Evolutionary conservation across 108 stramenopile species (phyloP), one percentile per base, ranked within the genome.

Genomic region (Fragilaria crotonensis): DNA sequence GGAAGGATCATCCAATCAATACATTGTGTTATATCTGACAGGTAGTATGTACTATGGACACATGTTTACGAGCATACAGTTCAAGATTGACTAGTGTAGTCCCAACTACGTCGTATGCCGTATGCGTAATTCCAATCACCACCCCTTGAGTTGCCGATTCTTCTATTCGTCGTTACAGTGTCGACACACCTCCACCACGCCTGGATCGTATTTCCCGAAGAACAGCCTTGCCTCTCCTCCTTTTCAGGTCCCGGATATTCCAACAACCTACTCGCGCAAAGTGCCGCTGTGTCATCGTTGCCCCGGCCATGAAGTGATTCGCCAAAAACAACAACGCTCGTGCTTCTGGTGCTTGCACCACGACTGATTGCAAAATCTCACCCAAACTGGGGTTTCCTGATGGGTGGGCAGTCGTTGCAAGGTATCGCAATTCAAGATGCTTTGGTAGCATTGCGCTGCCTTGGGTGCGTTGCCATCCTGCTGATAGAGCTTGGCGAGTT

Each of bases 191-290:
- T 41, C 36, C 36, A 41, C 23, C 28, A 26, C 31, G 54, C 19
- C 68, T 52, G 2, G 78, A 78, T 19, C 95, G 76, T 32, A 97
- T 81, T 57, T 95, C 97, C 52, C 93, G 71, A n/a, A 96, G 64
- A 54, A 96, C 55, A 2, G 87, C 84, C 66, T 94, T 89, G n/a
- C 29, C 94, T 95, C 61, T 94, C 82, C 54, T 95, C 93, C 54
- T 92, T 94, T 68, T 96, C 97, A 23, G 95, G 90, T 18, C 97
- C 97, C 5, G 91, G 79, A 73, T 90, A 96, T 54, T 95, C 94
- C 33, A 95, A 75, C 57, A 97, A 73, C 41, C 93, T 71, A 41
- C 78, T 77, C 62, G 87, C 88, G 30, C 85, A 80, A 28, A 84
- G 36, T 22, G 87, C 83, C 1, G 97, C 93, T 30, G 69, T 78